A percentile compares a stretch with the other conserved stretches of the same genome.
Evolutionary conservation across 2,329 filamentous ascomycete genomes (phyloP).

Genomic region (Xylariomycetidae sp.): DNA sequence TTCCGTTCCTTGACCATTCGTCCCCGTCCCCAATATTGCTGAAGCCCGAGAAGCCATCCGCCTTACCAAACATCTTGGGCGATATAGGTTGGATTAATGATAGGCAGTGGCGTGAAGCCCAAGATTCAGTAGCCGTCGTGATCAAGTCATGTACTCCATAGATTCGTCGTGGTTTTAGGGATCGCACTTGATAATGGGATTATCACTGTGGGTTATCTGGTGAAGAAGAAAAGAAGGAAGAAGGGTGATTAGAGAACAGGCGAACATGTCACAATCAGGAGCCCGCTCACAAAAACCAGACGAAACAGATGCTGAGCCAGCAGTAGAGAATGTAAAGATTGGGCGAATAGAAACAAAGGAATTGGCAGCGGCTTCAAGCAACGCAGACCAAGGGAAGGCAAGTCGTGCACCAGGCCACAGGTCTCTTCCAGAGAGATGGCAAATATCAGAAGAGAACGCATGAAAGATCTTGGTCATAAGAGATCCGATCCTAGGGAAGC

Average conservation of each 20-base stretch:
- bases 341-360: constrained; percentile 31
- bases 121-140: constrained; percentile 25
- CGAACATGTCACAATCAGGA: constrained; percentile 21
- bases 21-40: constrained; percentile 17
- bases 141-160: constrained; percentile 41
- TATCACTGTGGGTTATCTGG: too few relatives aligned
- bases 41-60: constrained; percentile 18
- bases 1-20: constrained; percentile 23
- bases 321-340: constrained; percentile 25
- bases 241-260: constrained; percentile 20
- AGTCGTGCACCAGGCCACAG: constrained; percentile 26
- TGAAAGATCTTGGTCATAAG: constrained; percentile 21
- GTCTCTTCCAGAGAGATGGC: constrained; percentile 26
- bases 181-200: too few relatives aligned
- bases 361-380: constrained; percentile 19
- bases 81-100: constrained; percentile 13
- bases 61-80: constrained; percentile 18
- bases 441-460: constrained; percentile 21
- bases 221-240: constrained; percentile 17
- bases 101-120: constrained; percentile 26
- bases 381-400: constrained; percentile 24
- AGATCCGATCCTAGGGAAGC: constrained; percentile 17
- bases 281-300: constrained; percentile 36
- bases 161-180: constrained; percentile 24
- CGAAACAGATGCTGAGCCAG: constrained; percentile 41